Conservation (phyloP, 352 stramenopile genomes). For the Globisporangium paddicum region DNA sequence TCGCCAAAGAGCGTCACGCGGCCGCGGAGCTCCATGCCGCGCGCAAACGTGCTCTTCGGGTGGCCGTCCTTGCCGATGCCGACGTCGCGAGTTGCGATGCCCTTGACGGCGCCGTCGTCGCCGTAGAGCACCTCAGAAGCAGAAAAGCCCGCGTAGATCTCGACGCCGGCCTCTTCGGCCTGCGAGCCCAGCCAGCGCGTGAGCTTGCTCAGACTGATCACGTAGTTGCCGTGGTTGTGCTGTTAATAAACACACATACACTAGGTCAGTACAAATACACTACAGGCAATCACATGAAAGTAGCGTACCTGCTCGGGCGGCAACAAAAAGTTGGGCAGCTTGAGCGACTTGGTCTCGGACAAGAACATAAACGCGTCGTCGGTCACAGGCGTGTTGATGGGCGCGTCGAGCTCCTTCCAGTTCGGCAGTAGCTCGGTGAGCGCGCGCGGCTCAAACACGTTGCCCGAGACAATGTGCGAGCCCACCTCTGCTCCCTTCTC, state of each 20-base stretch:
- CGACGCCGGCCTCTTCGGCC: constrained; percentile 96
- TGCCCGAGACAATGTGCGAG: constrained; percentile 97
- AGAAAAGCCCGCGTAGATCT: constrained; percentile 99
- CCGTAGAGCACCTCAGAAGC: constrained; percentile 91
- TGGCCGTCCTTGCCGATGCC: constrained; percentile 96
- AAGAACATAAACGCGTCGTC: constrained; percentile 95
- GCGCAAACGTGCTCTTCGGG: constrained; percentile 95
- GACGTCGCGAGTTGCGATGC: constrained; percentile 98
- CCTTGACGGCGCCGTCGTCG: constrained; percentile 79
- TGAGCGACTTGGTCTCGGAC: constrained; percentile 80
- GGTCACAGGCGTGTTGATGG: constrained; percentile 91
- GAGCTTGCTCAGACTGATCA: constrained; percentile 96
- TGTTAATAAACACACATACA: constrained; percentile 21
- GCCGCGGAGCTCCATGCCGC: constrained; percentile 96
- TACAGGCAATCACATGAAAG: neutral
- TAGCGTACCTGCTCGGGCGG: constrained; percentile 86
- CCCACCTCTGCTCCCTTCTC: constrained; percentile 96
- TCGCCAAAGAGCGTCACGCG: constrained; percentile 97
- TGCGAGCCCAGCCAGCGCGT: constrained; percentile 95
- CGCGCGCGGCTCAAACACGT: constrained; percentile 98
- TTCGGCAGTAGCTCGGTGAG: constrained; percentile 96
- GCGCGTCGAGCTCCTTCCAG: constrained; percentile 88
- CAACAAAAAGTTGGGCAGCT: constrained; percentile 91
- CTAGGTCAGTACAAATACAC: neutral
- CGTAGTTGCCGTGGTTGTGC: constrained; percentile 99